These are phyloP conservation scores for Alternaria infectoria DNA, from an alignment of 2,329 filamentous ascomycete genomes.

Conservation along the genomic window DNA sequence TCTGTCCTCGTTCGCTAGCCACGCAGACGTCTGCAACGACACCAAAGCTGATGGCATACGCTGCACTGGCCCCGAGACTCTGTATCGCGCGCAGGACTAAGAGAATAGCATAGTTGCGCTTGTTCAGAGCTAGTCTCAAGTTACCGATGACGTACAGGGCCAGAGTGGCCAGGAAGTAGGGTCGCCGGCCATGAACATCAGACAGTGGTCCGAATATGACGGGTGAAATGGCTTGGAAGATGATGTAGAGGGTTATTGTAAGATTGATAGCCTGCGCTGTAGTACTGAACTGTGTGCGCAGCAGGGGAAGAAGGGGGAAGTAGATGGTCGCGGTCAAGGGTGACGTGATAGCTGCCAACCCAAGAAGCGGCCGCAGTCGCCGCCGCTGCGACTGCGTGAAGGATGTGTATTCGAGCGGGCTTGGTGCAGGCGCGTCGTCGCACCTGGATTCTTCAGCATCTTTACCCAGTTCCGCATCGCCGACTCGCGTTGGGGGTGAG, in stretches of 20 bases:
- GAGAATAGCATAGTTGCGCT: neutral
- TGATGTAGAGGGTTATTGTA: neutral
- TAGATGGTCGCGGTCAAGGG: neutral
- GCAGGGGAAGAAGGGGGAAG: neutral
- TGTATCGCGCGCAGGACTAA: neutral
- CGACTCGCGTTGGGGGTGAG: neutral
- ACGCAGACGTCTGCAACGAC: neutral
- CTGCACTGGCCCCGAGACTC: neutral
- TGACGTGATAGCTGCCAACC: neutral
- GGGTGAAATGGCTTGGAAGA: neutral
- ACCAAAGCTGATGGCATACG: neutral
- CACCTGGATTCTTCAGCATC: neutral
- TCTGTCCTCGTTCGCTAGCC: neutral
- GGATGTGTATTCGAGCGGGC: neutral
- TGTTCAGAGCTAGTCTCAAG: neutral
- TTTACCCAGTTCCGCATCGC: neutral
- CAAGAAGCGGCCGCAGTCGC: neutral
- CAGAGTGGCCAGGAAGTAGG: neutral
- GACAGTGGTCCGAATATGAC: neutral
- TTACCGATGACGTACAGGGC: neutral
- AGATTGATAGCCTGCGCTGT: neutral
- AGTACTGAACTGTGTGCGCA: neutral
- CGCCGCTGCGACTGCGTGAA: neutral
- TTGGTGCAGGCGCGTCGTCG: neutral
- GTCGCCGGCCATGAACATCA: neutral